Evolutionary conservation across 306 rosid genomes (phyloP), one percentile per base, ranked within the genome.

Genomic region (Clitoria ternatea): DNA sequence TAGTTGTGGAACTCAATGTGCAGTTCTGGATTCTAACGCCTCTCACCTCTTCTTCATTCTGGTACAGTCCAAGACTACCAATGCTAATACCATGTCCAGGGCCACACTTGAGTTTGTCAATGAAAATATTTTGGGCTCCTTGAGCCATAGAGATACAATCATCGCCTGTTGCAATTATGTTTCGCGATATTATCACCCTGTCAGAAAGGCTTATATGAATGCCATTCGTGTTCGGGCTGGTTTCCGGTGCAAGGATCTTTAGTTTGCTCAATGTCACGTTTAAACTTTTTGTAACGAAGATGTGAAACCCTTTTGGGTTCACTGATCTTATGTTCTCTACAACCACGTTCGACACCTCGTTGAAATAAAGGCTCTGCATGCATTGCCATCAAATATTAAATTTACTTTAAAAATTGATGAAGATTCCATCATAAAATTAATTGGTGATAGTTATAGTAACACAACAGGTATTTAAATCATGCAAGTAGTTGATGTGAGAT

Each of bases 51-150:
- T 14, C 2, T 63, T 82, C 86, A 23, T 70, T 26, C 15, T 0
- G 0, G n/a, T 5, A 19, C 66, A 74, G 74, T 35, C 86, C 86
- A 32, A 82, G 83, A 44, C 86, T 82, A 32, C 86, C 86, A 0
- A 82, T 73, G 37, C 82, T 78, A 33, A 82, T 69, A 49, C 86
- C 83, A 12, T 82, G 86, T 10, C 86, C 86, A 23, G 86, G 86
- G 27, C 83, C 86, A 35, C 86, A 82, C 15, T 10, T 69, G 11
- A 82, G 69, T 14, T 0, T 78, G 43, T 74, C 70, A 45, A 82
- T 77, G 39, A 43, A 14, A 49, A 82, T 6, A 12, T 78, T 14
- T 17, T 6, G 10, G 8, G 14, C 3, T 26, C 80, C 83, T 8
- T 69, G 68, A 0, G 78, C 78, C 42, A 82, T 78, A 33, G 80